Evolutionary conservation across 73 alveolate genomes (phyloP).

Genomic region (Blepharisma stoltei): DNA sequence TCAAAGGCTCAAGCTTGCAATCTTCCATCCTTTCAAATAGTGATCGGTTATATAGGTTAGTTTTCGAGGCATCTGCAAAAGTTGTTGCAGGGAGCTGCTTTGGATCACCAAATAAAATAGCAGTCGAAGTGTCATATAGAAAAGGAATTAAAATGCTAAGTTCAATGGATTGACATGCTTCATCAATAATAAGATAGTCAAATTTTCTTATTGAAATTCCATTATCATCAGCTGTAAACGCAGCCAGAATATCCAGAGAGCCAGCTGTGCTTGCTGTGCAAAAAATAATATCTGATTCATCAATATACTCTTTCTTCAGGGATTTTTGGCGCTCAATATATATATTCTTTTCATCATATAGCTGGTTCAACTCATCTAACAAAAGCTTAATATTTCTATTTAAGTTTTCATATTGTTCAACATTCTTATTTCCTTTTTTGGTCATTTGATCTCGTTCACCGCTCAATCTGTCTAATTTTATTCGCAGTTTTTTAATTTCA

Average conservation of each 20-base stretch:
- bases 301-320: not conserved
- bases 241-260: too few species aligned
- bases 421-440: not conserved
- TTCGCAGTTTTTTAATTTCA: not conserved
- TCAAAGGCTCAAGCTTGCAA: slow-evolving; percentile 62
- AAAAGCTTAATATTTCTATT: not conserved
- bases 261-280: slow-evolving; percentile 64
- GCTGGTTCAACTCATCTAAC: too few species aligned
- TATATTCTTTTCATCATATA: too few species aligned
- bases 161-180: slow-evolving; percentile 71
- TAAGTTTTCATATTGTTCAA: not conserved
- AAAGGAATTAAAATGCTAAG: slow-evolving; percentile 60
- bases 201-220: slow-evolving; percentile 37
- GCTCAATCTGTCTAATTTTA: not conserved
- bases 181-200: slow-evolving; percentile 71
- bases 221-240: slow-evolving; percentile 40
- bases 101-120: slow-evolving; percentile 70
- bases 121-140: slow-evolving; percentile 45
- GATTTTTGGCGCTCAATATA: too few species aligned
- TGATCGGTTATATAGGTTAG: slow-evolving; percentile 47
- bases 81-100: slow-evolving; percentile 71
- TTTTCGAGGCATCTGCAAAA: slow-evolving; percentile 42
- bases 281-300: slow-evolving; percentile 55
- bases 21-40: slow-evolving; percentile 55
- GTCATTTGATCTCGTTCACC: not conserved